Evolutionary conservation across 305 asterid genomes (phyloP), one percentile per base, ranked within the genome.

Genomic region (Fraxinus albicans): DNA sequence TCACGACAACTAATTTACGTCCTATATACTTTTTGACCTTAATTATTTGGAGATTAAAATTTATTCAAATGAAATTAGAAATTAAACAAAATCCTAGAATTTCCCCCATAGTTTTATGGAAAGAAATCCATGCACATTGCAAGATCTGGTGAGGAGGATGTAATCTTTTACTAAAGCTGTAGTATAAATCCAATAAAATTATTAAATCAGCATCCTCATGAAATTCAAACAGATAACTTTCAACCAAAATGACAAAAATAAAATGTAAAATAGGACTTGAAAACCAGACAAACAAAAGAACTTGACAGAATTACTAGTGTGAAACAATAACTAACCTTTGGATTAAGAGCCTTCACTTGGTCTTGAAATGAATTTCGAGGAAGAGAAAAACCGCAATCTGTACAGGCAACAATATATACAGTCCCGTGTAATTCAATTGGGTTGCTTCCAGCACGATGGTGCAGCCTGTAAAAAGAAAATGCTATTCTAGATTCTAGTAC

Each of bases 381-480:
- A 82, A 94, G 34, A 83, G 99, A 91, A 89, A 88, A 92, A 38
- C 93, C 96, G 85, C 99, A 96, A 36, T 89, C 89, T n/a, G 92
- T 92, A 88, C 99, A 96, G 84, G 89, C 84, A 85, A 96, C 99
- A 85, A 83, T 83, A 73, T 96, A 93, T n/a, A 96, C 99, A 38
- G 98, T 94, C 82, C 99, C 99, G 73, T 94, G 99, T 88, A 96
- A 89, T 88, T 96, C 99, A 42, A 96, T 94, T 77, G 99, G 99
- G 83, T 91, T 94, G 89, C 98, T 95, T 55, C 99, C 99, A 81
- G 98, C 97, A 80, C 91, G 95, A 88, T 96, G 99, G 83, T 96
- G 99, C 89, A 96, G 88, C 89, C 99, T 96, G 92, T 40, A 80
- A 85, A 76, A 34, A 84, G 81, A 88, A 63, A 84, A 36, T 19